These are phyloP conservation scores for Annulohypoxylon stygium DNA, from an alignment of 495 filamentous ascomycete genomes.

Conservation along the genomic window DNA sequence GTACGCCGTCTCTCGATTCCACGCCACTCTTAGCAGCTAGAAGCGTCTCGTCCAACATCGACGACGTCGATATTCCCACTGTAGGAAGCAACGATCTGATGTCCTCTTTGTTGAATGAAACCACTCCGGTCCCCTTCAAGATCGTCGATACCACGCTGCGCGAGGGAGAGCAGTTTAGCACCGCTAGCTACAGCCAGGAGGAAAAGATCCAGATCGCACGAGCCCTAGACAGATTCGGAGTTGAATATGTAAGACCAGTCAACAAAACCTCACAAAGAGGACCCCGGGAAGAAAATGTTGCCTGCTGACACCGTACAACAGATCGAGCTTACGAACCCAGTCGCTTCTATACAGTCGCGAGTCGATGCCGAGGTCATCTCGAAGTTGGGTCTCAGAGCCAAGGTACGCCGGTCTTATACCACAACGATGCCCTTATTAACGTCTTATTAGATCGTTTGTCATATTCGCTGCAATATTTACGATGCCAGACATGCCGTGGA, in stretches of 20 bases:
- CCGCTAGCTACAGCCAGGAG: background rate
- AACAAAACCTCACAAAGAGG: background rate
- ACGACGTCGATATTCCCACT: background rate
- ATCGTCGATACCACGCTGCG: background rate
- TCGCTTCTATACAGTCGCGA: background rate
- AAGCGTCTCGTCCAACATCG: background rate
- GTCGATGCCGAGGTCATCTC: background rate
- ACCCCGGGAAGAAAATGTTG: background rate
- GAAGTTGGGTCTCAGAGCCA: background rate
- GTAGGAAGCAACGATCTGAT: background rate
- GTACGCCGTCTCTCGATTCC: background rate
- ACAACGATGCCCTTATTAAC: background rate
- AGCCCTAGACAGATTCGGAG: background rate
- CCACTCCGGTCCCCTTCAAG: background rate
- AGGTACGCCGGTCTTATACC: background rate
- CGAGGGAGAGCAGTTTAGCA: background rate
- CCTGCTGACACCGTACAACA: background rate
- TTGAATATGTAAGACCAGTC: background rate
- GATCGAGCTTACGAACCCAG: background rate
- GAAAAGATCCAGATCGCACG: background rate
- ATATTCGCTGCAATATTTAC: background rate
- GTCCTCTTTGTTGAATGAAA: background rate
- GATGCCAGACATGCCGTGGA: background rate
- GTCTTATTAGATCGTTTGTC: background rate
- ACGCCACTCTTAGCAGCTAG: background rate